Conservation (phyloP, 441 rosid species). For the Corymbia calophylla region DNA sequence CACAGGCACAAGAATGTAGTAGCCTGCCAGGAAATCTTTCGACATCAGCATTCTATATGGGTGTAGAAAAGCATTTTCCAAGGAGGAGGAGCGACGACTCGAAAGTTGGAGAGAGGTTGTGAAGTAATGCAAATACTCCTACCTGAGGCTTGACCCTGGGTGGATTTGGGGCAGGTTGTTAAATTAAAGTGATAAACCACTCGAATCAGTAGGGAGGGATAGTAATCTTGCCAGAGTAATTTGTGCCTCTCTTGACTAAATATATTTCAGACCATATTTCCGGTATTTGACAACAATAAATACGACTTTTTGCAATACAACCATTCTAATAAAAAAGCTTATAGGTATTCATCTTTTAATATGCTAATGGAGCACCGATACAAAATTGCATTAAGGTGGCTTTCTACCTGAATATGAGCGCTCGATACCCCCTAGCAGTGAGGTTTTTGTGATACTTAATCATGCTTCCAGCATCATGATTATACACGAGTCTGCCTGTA, state of each 20-base stretch:
- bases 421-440: conserved; percentile 55
- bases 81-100: neutral
- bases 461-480: conserved; percentile 67
- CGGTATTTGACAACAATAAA: neutral
- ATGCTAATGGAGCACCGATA: neutral
- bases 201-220: neutral
- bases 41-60: neutral
- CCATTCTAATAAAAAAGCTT: neutral
- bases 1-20: neutral
- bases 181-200: neutral
- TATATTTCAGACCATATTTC: neutral
- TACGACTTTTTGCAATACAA: neutral
- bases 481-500: conserved; percentile 20
- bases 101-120: neutral
- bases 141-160: neutral
- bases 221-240: neutral
- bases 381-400: neutral
- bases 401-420: conserved; percentile 68
- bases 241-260: neutral
- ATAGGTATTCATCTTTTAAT: neutral
- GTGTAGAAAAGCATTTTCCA: neutral
- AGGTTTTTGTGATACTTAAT: conserved; percentile 67
- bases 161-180: neutral
- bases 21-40: neutral
- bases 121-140: neutral